A percentile compares a stretch with the other conserved stretches of the same genome.
Evolutionary conservation across 2,329 filamentous ascomycete genomes (phyloP).

Genomic region (Gnomoniopsis sp.): DNA sequence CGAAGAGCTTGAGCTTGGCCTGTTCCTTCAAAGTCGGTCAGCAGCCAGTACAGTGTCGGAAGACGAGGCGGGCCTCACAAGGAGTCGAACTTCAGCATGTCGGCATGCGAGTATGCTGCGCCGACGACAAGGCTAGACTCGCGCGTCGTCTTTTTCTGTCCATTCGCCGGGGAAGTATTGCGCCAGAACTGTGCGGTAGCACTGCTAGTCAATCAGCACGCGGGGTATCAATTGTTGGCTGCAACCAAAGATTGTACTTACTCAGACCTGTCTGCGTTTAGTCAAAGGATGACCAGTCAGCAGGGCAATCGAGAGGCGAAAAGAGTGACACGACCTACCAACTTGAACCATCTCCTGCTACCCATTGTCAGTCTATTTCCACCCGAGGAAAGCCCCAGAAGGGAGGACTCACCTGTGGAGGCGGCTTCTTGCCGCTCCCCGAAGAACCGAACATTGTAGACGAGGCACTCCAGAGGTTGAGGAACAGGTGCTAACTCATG

Average conservation of each 20-base stretch:
- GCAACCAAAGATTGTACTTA: conserved; percentile 36
- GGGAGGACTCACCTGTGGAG: conserved; percentile 60
- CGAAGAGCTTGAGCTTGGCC: conserved; percentile 40
- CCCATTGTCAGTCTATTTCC: conserved; percentile 32
- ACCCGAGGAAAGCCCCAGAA: conserved; percentile 16
- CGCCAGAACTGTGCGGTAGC: conserved; percentile 87
- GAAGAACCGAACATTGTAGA: conserved; percentile 59
- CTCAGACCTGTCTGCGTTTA: conserved; percentile 57
- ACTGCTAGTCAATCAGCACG: conserved; percentile 47
- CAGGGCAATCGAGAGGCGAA: conserved; percentile 21
- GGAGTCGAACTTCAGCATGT: conserved; percentile 84
- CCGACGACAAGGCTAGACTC: conserved; percentile 78
- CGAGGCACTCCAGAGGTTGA: background rate
- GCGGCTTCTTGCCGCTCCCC: conserved; percentile 65
- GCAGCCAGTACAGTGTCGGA: conserved; percentile 8
- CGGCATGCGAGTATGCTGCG: conserved; percentile 92
- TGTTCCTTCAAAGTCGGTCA: conserved; percentile 20
- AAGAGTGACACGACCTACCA: conserved; percentile 57
- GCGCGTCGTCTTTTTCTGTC: conserved; percentile 48
- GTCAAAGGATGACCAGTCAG: conserved; percentile 23
- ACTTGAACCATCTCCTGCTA: conserved; percentile 98
- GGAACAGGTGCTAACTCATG: conserved; percentile 10
- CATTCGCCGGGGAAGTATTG: conserved; percentile 40
- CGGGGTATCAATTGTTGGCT: conserved; percentile 7
- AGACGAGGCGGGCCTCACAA: conserved; percentile 53